Evolutionary conservation across 139 green algal species (phyloP).

Genomic region (Coelastrella sp.): DNA sequence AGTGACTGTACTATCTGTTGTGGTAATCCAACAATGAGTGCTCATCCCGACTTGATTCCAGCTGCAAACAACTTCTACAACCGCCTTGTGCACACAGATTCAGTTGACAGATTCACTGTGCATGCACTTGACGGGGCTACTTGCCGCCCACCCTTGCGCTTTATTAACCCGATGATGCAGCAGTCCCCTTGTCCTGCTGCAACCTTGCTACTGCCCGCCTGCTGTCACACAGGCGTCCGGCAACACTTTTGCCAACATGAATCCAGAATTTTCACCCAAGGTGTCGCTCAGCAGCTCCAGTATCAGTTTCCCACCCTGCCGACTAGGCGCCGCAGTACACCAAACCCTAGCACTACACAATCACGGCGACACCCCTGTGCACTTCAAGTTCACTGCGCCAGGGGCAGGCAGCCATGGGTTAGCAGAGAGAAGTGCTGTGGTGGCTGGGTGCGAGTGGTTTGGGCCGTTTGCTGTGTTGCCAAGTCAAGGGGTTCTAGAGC

Average conservation of each 20-base stretch:
- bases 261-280: slow-evolving; percentile 68
- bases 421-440: neutral
- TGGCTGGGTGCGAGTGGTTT: slow-evolving; percentile 9
- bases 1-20: too few relatives aligned
- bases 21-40: too few relatives aligned
- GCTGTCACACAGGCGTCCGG: slow-evolving; percentile 50
- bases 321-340: slow-evolving; percentile 53
- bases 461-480: slow-evolving; percentile 28
- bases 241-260: slow-evolving; percentile 68
- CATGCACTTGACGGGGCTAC: too few relatives aligned
- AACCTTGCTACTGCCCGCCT: neutral
- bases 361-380: slow-evolving; percentile 74
- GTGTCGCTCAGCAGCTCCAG: slow-evolving; percentile 49
- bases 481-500: slow-evolving; percentile 37
- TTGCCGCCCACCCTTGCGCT: too few relatives aligned
- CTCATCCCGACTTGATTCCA: too few relatives aligned
- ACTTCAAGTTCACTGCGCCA: slow-evolving; percentile 60
- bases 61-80: too few relatives aligned
- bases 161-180: too few relatives aligned
- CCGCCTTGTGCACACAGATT: too few relatives aligned
- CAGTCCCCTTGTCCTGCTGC: neutral
- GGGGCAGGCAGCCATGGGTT: neutral
- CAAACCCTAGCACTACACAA: slow-evolving; percentile 76
- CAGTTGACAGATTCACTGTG: too few relatives aligned
- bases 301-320: slow-evolving; percentile 71